phyloP scores from a whole-genome alignment of 2,329 filamentous ascomycete species.

The Colletotrichum musae region DNA sequence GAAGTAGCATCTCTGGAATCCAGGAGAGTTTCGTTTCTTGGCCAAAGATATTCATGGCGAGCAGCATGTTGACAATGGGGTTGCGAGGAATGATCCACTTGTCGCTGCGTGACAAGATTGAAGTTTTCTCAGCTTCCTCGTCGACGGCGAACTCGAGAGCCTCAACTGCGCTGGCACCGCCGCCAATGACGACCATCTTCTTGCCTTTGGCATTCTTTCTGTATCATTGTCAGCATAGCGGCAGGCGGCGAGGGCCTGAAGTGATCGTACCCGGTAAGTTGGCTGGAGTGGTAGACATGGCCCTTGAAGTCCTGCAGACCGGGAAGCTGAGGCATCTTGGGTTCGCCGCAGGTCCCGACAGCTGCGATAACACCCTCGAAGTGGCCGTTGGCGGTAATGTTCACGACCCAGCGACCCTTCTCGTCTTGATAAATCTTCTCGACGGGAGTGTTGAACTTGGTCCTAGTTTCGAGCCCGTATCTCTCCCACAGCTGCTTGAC shows the following conservation, averaged over 20 bases:
- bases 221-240: slow-evolving; percentile 42
- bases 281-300: slow-evolving; percentile 80
- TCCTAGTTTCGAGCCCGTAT: slow-evolving; percentile 80
- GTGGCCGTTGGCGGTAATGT: slow-evolving; percentile 76
- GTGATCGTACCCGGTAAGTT: slow-evolving; percentile 71
- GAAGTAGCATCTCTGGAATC: slow-evolving; percentile 83
- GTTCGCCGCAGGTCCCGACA: slow-evolving; percentile 84
- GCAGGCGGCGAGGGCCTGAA: background rate
- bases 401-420: slow-evolving; percentile 82
- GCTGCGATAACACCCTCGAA: slow-evolving; percentile 87
- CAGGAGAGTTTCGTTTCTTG: slow-evolving; percentile 82
- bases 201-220: slow-evolving; percentile 80
- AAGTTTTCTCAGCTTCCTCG: slow-evolving; percentile 76
- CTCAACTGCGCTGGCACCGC: slow-evolving; percentile 86
- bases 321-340: slow-evolving; percentile 79
- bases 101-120: slow-evolving; percentile 82
- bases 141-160: slow-evolving; percentile 83
- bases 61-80: slow-evolving; percentile 78
- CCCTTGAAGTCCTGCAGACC: slow-evolving; percentile 82
- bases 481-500: slow-evolving; percentile 81
- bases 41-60: slow-evolving; percentile 85
- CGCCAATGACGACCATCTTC: slow-evolving; percentile 82
- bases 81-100: slow-evolving; percentile 93
- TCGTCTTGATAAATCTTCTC: slow-evolving; percentile 78
- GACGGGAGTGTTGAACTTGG: slow-evolving; percentile 79